Evolutionary conservation across 257 asterid species (phyloP).

Genomic region (Leptodermis oblonga): DNA sequence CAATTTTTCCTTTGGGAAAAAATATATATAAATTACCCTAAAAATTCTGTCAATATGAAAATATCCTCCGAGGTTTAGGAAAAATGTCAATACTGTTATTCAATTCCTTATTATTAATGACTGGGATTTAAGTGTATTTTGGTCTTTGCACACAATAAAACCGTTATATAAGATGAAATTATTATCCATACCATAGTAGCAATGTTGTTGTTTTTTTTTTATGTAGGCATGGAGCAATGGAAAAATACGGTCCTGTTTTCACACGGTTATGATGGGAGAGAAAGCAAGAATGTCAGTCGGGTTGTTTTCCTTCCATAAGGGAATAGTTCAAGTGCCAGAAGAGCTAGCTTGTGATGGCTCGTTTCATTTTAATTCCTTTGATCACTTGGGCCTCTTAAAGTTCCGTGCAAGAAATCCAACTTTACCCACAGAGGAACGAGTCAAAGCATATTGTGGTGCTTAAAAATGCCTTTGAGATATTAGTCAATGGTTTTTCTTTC

Average conservation of each 20-base stretch:
- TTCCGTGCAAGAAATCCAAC: conserved; percentile 24
- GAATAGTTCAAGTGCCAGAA: conserved; percentile 40
- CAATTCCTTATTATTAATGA: too few relatives aligned
- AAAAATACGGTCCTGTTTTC: conserved; percentile 44
- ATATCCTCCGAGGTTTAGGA: too few relatives aligned
- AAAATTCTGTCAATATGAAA: too few relatives aligned
- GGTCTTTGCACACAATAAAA: too few relatives aligned
- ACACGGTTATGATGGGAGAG: conserved; percentile 45
- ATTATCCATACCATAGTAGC: too few relatives aligned
- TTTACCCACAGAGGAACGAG: conserved; percentile 37
- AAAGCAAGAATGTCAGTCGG: conserved; percentile 43
- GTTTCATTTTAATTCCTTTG: conserved; percentile 40
- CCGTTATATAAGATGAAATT: too few relatives aligned
- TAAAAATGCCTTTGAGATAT: too few relatives aligned
- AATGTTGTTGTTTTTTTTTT: background rate
- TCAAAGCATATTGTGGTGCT: conserved; percentile 48
- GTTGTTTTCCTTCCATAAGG: conserved; percentile 48
- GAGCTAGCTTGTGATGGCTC: conserved; percentile 53
- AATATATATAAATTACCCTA: too few relatives aligned
- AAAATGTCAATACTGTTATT: too few relatives aligned
- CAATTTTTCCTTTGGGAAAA: too few relatives aligned
- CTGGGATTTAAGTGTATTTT: too few relatives aligned
- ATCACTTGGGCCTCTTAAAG: conserved; percentile 39
- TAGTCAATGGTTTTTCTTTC: too few relatives aligned
- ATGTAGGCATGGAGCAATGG: conserved; percentile 71